Evolutionary conservation across 257 asterid species (phyloP).

Genomic region (Lavandula angustifolia): DNA sequence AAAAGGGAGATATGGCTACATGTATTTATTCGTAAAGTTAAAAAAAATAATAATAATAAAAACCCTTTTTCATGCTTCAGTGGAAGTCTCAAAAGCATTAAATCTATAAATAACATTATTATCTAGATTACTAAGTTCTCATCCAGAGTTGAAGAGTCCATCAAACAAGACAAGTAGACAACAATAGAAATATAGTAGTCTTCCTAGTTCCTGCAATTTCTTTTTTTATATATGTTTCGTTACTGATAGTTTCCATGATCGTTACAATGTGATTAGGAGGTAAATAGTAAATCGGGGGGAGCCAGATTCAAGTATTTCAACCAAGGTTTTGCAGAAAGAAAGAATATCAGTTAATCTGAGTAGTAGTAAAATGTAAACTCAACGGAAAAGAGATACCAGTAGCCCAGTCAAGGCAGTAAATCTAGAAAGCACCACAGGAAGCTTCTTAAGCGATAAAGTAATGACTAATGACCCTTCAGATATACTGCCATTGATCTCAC

Average conservation of each 20-base stretch:
- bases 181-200: neutral
- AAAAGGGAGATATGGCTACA: too few species aligned
- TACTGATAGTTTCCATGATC: slow-evolving; percentile 2
- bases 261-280: slow-evolving; percentile 9
- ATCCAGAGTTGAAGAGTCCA: slow-evolving; percentile 3
- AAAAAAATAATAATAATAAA: too few species aligned
- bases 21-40: too few species aligned
- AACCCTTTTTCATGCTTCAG: too few species aligned
- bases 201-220: slow-evolving; percentile 7
- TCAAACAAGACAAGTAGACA: neutral
- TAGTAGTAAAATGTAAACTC: slow-evolving; percentile 26
- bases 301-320: slow-evolving; percentile 24
- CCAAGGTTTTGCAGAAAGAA: slow-evolving; percentile 17
- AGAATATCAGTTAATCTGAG: slow-evolving; percentile 12
- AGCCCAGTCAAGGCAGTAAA: slow-evolving; percentile 95
- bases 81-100: too few species aligned
- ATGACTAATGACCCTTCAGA: slow-evolving; percentile 81
- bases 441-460: slow-evolving; percentile 71
- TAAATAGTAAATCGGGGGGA: slow-evolving; percentile 24
- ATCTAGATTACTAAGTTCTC: slow-evolving; percentile 1
- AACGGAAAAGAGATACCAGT: slow-evolving; percentile 57
- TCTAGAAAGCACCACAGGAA: slow-evolving; percentile 76
- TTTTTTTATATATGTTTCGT: slow-evolving; percentile 1
- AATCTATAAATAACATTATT: neutral
- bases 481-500: slow-evolving; percentile 85